Conservation (phyloP, 2,329 filamentous ascomycete genomes). For the Fusarium equiseti region DNA sequence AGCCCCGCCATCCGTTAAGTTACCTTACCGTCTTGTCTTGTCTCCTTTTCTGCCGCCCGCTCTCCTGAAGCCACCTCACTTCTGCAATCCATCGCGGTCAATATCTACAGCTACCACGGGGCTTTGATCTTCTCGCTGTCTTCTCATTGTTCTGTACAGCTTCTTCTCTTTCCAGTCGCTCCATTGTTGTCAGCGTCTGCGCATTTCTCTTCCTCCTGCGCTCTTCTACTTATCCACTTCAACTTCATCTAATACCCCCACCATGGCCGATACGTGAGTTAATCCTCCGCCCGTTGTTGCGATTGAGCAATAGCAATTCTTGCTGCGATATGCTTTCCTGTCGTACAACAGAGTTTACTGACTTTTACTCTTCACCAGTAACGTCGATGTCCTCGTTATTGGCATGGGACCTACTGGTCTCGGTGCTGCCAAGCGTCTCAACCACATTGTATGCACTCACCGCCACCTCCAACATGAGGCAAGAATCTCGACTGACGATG, state of each 20-base stretch:
- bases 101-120: conserved; percentile 49
- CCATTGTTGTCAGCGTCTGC: conserved; percentile 39
- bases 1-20: conserved; percentile 56
- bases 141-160: conserved; percentile 45
- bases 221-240: conserved; percentile 21
- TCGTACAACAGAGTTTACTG: conserved; percentile 24
- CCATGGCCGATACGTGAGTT: conserved; percentile 58
- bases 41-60: conserved; percentile 50
- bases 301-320: conserved; percentile 13
- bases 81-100: conserved; percentile 40
- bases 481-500: conserved; percentile 43
- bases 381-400: conserved; percentile 97
- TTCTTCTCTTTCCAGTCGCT: conserved; percentile 39
- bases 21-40: conserved; percentile 38
- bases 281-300: conserved; percentile 22
- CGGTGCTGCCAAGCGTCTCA: conserved; percentile 96
- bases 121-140: conserved; percentile 44
- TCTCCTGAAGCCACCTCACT: conserved; percentile 44
- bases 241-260: conserved; percentile 48
- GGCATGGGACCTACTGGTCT: conserved; percentile 97
- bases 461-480: conserved; percentile 48
- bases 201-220: conserved; percentile 29
- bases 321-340: not conserved
- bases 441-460: conserved; percentile 83
- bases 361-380: conserved; percentile 62